Conservation (phyloP, 306 rosid genomes). For the Senna siamea region DNA sequence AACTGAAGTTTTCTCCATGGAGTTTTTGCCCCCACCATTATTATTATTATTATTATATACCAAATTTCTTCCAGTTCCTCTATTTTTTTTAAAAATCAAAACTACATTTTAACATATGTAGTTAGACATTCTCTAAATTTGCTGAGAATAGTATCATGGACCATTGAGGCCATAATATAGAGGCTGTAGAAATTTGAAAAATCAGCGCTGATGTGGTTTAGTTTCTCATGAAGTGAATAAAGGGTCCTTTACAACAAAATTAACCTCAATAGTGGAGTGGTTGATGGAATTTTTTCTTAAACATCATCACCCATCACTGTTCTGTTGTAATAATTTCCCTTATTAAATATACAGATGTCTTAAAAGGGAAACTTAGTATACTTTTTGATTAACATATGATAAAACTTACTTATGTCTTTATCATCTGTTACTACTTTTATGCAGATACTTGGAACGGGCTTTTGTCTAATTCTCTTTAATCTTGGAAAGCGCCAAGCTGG, state of each 20-base stretch:
- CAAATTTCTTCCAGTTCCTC: too few relatives aligned
- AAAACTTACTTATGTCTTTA: constrained; percentile 22
- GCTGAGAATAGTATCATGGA: too few relatives aligned
- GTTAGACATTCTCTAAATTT: constrained; percentile 20
- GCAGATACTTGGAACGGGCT: constrained; percentile 85
- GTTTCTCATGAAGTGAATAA: not conserved
- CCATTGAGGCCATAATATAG: constrained; percentile 4
- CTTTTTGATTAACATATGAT: constrained; percentile 3
- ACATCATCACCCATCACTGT: too few relatives aligned
- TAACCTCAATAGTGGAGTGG: not conserved
- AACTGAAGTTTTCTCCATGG: not conserved
- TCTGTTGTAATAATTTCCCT: too few relatives aligned
- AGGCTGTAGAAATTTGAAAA: constrained; percentile 25
- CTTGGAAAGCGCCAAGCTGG: constrained; percentile 90
- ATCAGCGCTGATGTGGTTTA: not conserved
- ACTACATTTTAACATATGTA: constrained; percentile 4
- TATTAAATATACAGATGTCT: too few relatives aligned
- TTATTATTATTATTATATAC: too few relatives aligned
- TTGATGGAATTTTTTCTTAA: too few relatives aligned
- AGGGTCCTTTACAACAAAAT: not conserved
- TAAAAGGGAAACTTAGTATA: not conserved
- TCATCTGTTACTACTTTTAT: constrained; percentile 32
- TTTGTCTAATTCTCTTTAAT: constrained; percentile 78
- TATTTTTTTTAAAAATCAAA: too few relatives aligned
- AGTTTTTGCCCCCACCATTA: not conserved